Evolutionary conservation across 805 yeast genomes (phyloP).

Genomic region (Wickerhamomyces xylosicus): DNA sequence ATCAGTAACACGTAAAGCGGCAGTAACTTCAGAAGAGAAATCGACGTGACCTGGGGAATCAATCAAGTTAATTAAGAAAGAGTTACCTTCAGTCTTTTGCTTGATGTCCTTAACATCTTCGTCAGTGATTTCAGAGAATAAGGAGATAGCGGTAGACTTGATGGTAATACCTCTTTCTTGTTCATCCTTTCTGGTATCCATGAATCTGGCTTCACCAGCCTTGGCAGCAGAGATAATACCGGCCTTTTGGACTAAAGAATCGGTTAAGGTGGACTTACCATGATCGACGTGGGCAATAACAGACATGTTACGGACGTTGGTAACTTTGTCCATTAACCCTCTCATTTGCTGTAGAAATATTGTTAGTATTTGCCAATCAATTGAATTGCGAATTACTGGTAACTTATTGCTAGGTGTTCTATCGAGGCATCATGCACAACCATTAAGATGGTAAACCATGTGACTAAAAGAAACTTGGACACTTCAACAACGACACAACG

Average conservation of each 20-base stretch:
- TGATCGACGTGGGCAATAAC: conserved; percentile 99
- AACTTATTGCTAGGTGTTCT: neutral
- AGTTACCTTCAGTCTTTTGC: conserved; percentile 78
- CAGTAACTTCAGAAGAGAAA: conserved; percentile 99
- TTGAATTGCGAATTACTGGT: neutral
- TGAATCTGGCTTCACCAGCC: conserved; percentile 99
- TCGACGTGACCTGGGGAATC: conserved; percentile 99
- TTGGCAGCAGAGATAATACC: conserved; percentile 99
- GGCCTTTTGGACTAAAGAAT: conserved; percentile 97
- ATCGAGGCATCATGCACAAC: neutral
- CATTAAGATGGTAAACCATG: neutral
- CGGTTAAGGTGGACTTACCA: conserved; percentile 99
- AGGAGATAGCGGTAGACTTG: conserved; percentile 97
- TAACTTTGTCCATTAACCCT: conserved; percentile 97
- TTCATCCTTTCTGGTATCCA: conserved; percentile 99
- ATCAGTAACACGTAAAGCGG: conserved; percentile 99
- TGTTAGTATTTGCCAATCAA: too few species aligned
- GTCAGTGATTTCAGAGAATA: conserved; percentile 79
- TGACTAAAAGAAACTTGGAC: too few species aligned
- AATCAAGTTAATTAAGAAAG: conserved; percentile 94
- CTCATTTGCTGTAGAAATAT: conserved; percentile 68
- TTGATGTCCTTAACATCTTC: conserved; percentile 86
- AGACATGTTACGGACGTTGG: conserved; percentile 99
- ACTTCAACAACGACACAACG: too few species aligned
- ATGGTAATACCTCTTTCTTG: conserved; percentile 99